A percentile compares a stretch with the other conserved stretches of the same genome.
These are phyloP conservation scores for Coemansia sp. DNA, from an alignment of 192 early-diverging fungal species.

Conservation along the genomic window DNA sequence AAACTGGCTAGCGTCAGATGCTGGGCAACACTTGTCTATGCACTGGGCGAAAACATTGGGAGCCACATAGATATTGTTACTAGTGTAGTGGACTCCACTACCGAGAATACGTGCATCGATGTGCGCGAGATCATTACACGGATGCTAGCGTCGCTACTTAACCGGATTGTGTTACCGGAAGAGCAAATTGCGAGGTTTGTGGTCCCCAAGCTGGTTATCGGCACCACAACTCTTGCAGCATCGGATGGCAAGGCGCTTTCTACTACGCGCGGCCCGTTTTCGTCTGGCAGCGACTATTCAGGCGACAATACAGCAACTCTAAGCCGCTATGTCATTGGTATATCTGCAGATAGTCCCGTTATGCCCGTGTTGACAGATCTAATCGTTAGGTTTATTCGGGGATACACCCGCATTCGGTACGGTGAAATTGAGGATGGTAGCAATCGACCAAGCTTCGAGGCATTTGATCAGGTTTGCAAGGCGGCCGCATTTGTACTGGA, in stretches of 20 bases:
- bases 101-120: neutral
- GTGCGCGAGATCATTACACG: constrained; percentile 33
- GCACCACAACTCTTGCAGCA: constrained; percentile 50
- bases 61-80: constrained; percentile 24
- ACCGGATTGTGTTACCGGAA: constrained; percentile 22
- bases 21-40: constrained; percentile 53
- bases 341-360: constrained; percentile 25
- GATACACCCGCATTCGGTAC: neutral
- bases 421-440: neutral
- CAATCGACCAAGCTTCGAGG: constrained; percentile 2
- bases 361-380: constrained; percentile 18
- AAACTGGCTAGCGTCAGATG: constrained; percentile 38
- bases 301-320: constrained; percentile 44
- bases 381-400: constrained; percentile 14
- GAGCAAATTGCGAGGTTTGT: constrained; percentile 35
- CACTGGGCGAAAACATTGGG: constrained; percentile 39
- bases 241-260: constrained; percentile 42
- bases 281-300: constrained; percentile 20
- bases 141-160: constrained; percentile 30
- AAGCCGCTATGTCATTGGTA: constrained; percentile 34
- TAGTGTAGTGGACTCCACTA: constrained; percentile 7
- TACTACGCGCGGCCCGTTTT: constrained; percentile 47
- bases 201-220: constrained; percentile 45
- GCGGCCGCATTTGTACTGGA: neutral
- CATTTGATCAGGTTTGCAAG: constrained; percentile 21